Evolutionary conservation across 192 early-diverging fungal genomes (phyloP), one percentile per base, ranked within the genome.

Genomic region (Linnemannia zychae): DNA sequence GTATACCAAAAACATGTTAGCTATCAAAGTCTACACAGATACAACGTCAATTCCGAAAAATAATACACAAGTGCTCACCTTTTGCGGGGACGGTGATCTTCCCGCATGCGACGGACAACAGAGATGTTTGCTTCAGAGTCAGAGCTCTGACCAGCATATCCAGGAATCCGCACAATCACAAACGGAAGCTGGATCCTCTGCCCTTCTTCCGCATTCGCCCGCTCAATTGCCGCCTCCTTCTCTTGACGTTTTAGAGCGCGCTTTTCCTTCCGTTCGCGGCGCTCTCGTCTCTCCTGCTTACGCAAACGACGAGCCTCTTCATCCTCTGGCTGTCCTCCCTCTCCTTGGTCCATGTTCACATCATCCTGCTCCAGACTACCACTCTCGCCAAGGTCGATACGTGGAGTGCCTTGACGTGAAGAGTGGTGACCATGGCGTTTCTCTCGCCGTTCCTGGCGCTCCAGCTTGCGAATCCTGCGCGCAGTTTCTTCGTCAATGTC

Each of bases 71-170:
- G 13, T 1, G 7, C 75, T 33, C 69, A 83, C 81, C 81, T 78
- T 36, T 83, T 83, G 15, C 69, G 66, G 4, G 71, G 65, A 17
- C 72, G 52, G 17, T 40, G 69, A 20, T 83, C 81, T 12, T 76
- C 70, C 3, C 81, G 81, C 15, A 83, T 72, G 49, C 81, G 75
- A 50, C 77, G 76, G 18, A 84, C 73, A 7, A 84, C 77, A 24
- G 76, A 78, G 34, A 84, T 84, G 65, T 73, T 78, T 16, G 76
- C 76, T 47, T 84, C 82, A 24, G 82, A 84, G 65, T 84, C 82
- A 1, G 82, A 84, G 67, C 82, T 84, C 63, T 84, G 82, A 18
- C 76, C 72, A 12, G 67, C 82, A 78, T 74, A 84, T 36, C 72
- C 48, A 31, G 82, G 82, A 7, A 84, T 52, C 9, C 67, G 66